Evolutionary conservation across 192 early-diverging fungal genomes (phyloP), one percentile per base, ranked within the genome.

Genomic region (Bifiguratus adelaidae): DNA sequence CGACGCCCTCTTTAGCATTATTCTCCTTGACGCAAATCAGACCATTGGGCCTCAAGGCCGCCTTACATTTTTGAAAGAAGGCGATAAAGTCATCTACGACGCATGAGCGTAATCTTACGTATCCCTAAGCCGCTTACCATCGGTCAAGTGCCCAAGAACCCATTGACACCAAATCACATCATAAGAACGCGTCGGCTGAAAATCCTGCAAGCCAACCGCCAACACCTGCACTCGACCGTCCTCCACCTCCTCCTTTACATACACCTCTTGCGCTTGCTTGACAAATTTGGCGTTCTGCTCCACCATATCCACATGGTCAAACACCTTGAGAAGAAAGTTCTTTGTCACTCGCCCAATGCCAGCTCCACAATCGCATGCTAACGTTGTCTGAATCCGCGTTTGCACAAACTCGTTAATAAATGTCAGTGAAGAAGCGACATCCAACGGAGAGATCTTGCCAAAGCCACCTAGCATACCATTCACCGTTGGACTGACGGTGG

Each of bases 101-200:
- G 7, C 7, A 21, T 41, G 20, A 12, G 41, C 41, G 9, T 44
- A 0, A 15, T 18, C 15, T 32, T 18, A 18, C 12, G 3, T 29
- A 16, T 27, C 21, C 2, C 7, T n/a, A 29, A 34, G 15, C 11
- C 13, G 13, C 37, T 7, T 40, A 88, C 85, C 82, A 53, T 97
- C 88, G 2, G 83, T 94, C 48, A 97, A 70, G 64, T 97, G 92
- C 19, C 86, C 82, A 19, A 98, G 63, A 1, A 95, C 92, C 95
- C 95, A 97, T 64, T 97, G 95, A 56, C 85, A 91, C 95, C 95
- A 98, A 26, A 98, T 89, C n/a, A 91, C 63, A 49, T 94, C 89
- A 64, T 95, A 98, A 1, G 61, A 67, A 16, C 67, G 48, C 23
- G 76, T 69, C 0, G 86, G 83, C 12, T 50, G 56, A 52, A 93